Evolutionary conservation across 2,329 filamentous ascomycete species (phyloP), one percentile per base, ranked within the genome.

Genomic region (Ceratocystis ficicola): DNA sequence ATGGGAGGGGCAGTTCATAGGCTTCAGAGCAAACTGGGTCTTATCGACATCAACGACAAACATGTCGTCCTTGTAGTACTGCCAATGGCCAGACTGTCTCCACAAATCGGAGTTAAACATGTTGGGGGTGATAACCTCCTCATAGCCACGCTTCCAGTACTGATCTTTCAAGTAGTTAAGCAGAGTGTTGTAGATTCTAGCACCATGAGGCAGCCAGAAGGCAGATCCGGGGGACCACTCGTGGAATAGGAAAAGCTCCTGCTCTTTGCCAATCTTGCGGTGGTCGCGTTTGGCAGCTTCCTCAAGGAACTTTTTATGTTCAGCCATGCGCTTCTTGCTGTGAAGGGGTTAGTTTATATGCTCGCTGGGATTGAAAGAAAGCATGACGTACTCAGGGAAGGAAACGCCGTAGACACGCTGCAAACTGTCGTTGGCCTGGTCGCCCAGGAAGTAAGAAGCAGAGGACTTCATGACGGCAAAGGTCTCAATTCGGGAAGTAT

Each of bases 221-320:
- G 88, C 86, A 20, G 90, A 94, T 44, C 94, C 94, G 0, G 94
- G 94, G n/a, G 92, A 96, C 71, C 87, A 81, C 69, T 95, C 89
- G 73, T 95, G 87, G 79, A 96, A 99, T 81, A 96, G 95, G 81
- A 96, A 99, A 7, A 99, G 85, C 74, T 97, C 93, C 76, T 99
- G 94, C 69, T 97, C 92, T 73, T 87, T 89, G 69, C 92, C 94
- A 70, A 99, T 92, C 77, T 89, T 90, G 70, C 93, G 83, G 74
- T 99, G 94, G 73, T 97, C 94, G 69, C 94, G 87, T 81, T 96
- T 96, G 68, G 94, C 93, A n/a, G 94, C 94, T 77, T 99, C 94
- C 72, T 96, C 93, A 36, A 99, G 82, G 77, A 95, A 95, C 73
- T 93, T 91, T 78, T 95, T 86, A 79, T 97, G 91, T 72, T 95